These are phyloP conservation scores for Arachnomyces sp. DNA, from an alignment of 2,329 filamentous ascomycete genomes.

Conservation along the genomic window DNA sequence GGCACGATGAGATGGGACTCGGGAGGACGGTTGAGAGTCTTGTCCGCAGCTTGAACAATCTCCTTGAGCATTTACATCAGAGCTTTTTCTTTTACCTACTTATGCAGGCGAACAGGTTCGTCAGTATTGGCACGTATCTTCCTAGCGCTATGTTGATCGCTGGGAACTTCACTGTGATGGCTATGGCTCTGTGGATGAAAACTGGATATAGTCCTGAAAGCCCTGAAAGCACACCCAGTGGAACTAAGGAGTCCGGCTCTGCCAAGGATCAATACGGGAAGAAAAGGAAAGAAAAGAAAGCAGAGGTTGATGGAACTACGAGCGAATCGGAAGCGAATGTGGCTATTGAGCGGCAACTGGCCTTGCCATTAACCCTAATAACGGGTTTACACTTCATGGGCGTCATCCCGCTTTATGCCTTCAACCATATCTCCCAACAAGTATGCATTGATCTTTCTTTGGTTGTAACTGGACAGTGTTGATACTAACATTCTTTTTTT, in stretches of 20 bases:
- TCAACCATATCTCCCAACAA: slow-evolving; percentile 63
- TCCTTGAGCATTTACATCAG: slow-evolving; percentile 93
- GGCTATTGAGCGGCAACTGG: slow-evolving; percentile 32
- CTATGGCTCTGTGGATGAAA: slow-evolving; percentile 86
- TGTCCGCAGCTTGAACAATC: slow-evolving; percentile 89
- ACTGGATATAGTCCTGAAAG: slow-evolving; percentile 53
- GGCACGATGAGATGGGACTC: slow-evolving; percentile 96
- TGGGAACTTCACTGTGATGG: slow-evolving; percentile 90
- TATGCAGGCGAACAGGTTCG: slow-evolving; percentile 84
- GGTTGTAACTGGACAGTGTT: not conserved
- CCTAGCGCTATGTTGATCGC: slow-evolving; percentile 97
- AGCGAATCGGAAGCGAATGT: slow-evolving; percentile 13
- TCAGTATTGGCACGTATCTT: slow-evolving; percentile 95
- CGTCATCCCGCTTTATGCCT: slow-evolving; percentile 73
- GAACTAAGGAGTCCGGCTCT: slow-evolving; percentile 6
- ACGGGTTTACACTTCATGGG: slow-evolving; percentile 67
- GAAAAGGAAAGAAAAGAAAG: slow-evolving; percentile 9
- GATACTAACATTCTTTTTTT: slow-evolving; percentile 11
- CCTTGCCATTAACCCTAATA: slow-evolving; percentile 60
- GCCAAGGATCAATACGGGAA: slow-evolving; percentile 12
- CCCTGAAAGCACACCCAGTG: not conserved
- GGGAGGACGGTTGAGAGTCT: slow-evolving; percentile 83
- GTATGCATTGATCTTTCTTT: slow-evolving; percentile 42
- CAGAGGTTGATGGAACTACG: slow-evolving; percentile 12
- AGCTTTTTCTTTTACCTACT: slow-evolving; percentile 99